Conservation (phyloP, 225 moss, liverwort and hornwort genomes). For the Marchantia paleacea region DNA sequence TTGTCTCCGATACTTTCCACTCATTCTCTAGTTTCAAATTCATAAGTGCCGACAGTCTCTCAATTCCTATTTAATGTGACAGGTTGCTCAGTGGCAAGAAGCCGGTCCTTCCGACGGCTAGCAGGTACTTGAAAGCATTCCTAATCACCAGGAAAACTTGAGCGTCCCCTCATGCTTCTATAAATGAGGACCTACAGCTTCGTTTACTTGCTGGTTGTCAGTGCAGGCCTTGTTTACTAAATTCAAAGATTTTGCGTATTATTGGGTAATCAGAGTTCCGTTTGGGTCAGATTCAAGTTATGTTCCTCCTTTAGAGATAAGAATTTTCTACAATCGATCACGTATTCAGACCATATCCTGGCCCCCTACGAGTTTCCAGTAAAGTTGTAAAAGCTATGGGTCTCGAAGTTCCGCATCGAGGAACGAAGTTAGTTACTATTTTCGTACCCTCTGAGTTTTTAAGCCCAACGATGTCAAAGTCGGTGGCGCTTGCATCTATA, state of each 20-base stretch:
- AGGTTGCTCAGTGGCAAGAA: slow-evolving; percentile 21
- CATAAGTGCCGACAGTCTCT: not conserved
- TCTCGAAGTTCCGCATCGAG: too few relatives aligned
- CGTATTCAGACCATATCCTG: too few relatives aligned
- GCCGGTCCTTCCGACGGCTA: slow-evolving; percentile 6
- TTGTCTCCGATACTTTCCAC: not conserved
- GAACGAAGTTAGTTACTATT: too few relatives aligned
- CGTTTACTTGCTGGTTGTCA: not conserved
- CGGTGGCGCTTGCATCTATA: too few relatives aligned
- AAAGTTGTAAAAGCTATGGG: too few relatives aligned
- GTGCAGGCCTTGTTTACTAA: too few relatives aligned
- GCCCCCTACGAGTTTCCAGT: too few relatives aligned
- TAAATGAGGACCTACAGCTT: too few relatives aligned
- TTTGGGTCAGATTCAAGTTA: not conserved
- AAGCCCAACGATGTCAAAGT: too few relatives aligned
- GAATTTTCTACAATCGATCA: too few relatives aligned
- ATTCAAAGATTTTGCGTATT: not conserved
- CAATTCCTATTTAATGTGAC: not conserved
- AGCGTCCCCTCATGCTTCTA: not conserved
- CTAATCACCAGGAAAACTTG: not conserved
- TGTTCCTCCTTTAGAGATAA: not conserved
- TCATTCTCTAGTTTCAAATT: not conserved
- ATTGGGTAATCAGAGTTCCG: too few relatives aligned
- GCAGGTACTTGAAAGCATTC: slow-evolving; percentile 23
- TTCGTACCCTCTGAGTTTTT: too few relatives aligned